A percentile compares a stretch with the other conserved stretches of the same genome.
Evolutionary conservation across 2,329 filamentous ascomycete species (phyloP).

Genomic region (Coniochaeta sp.): DNA sequence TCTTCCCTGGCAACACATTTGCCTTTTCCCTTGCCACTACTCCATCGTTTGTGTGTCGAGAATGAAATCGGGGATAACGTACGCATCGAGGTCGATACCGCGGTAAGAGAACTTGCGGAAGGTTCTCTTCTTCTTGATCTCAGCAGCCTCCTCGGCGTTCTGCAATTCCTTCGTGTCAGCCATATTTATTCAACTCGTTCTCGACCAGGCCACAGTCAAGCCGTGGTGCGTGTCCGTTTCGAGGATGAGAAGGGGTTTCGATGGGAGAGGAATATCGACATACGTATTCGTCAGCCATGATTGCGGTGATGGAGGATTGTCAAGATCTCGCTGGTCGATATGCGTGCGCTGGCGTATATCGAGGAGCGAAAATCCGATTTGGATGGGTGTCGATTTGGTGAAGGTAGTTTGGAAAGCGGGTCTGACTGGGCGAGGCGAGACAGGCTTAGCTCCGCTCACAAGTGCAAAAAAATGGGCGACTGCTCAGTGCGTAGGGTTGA

Average conservation of each 20-base stretch:
- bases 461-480: not conserved
- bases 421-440: not conserved
- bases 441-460: not conserved
- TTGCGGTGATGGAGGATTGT: conserved; percentile 38
- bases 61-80: conserved; percentile 35
- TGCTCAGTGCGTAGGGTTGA: conserved; percentile 7
- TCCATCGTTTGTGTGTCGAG: not conserved
- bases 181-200: not conserved
- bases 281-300: conserved; percentile 62
- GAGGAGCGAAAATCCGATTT: conserved; percentile 21
- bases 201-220: not conserved
- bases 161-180: conserved; percentile 28
- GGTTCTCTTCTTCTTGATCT: conserved; percentile 99
- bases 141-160: conserved; percentile 97
- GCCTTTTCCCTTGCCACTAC: not conserved
- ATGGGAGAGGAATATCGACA: conserved; percentile 8
- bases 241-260: not conserved
- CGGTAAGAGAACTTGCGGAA: conserved; percentile 99
- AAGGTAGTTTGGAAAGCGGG: conserved; percentile 2
- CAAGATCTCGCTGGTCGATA: conserved; percentile 28
- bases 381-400: conserved; percentile 16
- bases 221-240: not conserved
- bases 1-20: not conserved
- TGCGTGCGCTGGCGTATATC: conserved; percentile 18
- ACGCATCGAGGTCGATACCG: conserved; percentile 99